Evolutionary conservation across 2,329 filamentous ascomycete species (phyloP), one percentile per base, ranked within the genome.

Genomic region (Sclerotinia spermophila): DNA sequence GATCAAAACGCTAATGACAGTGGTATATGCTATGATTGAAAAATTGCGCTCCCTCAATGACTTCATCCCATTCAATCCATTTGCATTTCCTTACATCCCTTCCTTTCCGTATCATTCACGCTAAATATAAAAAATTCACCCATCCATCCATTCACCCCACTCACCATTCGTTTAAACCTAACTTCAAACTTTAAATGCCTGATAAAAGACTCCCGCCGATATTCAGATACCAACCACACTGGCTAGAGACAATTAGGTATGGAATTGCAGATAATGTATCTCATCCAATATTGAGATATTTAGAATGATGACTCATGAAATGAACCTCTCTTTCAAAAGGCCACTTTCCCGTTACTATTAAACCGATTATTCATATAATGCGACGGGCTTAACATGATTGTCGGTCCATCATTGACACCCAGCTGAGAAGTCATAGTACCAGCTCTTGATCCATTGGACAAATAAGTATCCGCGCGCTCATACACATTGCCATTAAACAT

Each of bases 401-500:
- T 74, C 21, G 70, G 71, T 35, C 76, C 76, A 71, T 79, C 78
- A 53, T 75, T 75, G 4, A 55, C 71, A 30, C 73, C 71, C 42
- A 77, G 58, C 2, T 69, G 70, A 19, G 77, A 78, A 51, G 75
- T 77, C 78, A 80, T 79, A 0, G 79, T 79, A 30, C 75, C 78
- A 1, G 75, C 72, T 55, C 78, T 74, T 4, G 78, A 79, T 35
- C 71, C 71, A 67, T 72, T 76, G 69, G 75, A 77, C 1, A 79
- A 72, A n/a, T 78, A 73, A 5, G 76, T 72, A 62, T 80, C 79
- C 17, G 78, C 74, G 33, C 79, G 75, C 58, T 80, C 78, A 69
- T 77, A 80, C 13, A 78, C 75, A 61, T 76, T 77, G 33, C 77
- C 75, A 68, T 67, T 76, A 58, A 79, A 79, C 73, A 78, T 77